Evolutionary conservation across 2,329 filamentous ascomycete species (phyloP).

Genomic region (Xylaria sp.): DNA sequence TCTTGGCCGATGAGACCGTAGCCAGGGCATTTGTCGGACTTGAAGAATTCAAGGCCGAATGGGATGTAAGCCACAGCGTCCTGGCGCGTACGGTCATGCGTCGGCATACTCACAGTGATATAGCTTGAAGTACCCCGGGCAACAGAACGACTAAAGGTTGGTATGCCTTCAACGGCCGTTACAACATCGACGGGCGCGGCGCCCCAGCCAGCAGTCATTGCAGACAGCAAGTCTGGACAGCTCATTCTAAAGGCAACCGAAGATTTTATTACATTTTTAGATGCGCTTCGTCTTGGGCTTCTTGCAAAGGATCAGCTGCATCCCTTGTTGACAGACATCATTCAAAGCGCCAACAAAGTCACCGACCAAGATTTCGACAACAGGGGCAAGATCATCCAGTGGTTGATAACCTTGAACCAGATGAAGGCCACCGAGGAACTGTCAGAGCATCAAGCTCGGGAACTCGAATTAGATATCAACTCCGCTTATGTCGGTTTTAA

Average conservation of each 20-base stretch:
- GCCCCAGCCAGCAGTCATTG: slow-evolving; percentile 55
- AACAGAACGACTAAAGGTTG: slow-evolving; percentile 90
- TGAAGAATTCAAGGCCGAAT: slow-evolving; percentile 89
- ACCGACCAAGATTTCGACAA: slow-evolving; percentile 95
- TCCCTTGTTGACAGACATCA: slow-evolving; percentile 91
- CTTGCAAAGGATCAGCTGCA: slow-evolving; percentile 97
- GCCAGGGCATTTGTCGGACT: slow-evolving; percentile 86
- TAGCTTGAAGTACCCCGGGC: slow-evolving; percentile 94
- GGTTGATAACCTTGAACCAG: slow-evolving; percentile 96
- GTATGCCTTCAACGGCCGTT: slow-evolving; percentile 86
- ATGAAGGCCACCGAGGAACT: slow-evolving; percentile 96
- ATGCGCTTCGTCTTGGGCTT: slow-evolving; percentile 91
- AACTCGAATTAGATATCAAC: slow-evolving; percentile 93
- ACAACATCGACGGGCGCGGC: slow-evolving; percentile 60
- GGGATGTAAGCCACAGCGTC: slow-evolving; percentile 71
- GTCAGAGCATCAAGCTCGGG: slow-evolving; percentile 84
- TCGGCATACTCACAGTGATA: slow-evolving; percentile 31
- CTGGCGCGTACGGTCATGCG: neutral
- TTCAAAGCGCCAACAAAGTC: slow-evolving; percentile 96
- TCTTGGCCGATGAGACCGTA: slow-evolving; percentile 90
- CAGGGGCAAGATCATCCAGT: slow-evolving; percentile 96
- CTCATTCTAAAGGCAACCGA: slow-evolving; percentile 92
- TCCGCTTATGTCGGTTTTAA: slow-evolving; percentile 96
- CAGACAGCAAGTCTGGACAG: slow-evolving; percentile 63
- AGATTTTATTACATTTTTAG: slow-evolving; percentile 98